Percentiles rank a stretch among this genome's conserved stretches.
Evolutionary conservation across 2,329 filamentous ascomycete species (phyloP).

Genomic region (Geoglossum cookeanum): DNA sequence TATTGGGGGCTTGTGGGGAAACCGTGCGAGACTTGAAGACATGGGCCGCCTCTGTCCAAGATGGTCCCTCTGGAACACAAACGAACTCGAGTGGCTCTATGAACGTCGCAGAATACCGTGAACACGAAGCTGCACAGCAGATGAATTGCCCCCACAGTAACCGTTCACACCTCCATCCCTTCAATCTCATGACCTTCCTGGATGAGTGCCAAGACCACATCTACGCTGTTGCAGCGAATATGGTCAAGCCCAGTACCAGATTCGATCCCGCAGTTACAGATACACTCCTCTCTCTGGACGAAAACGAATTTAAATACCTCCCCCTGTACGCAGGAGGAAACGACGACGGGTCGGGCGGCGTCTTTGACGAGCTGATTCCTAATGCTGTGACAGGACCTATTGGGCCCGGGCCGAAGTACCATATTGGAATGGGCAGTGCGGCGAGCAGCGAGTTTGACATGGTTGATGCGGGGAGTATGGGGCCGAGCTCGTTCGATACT

Average conservation of each 20-base stretch:
- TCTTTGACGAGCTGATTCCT: conserved; percentile 25
- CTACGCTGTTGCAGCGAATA: not conserved
- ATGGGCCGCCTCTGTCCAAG: too few relatives aligned
- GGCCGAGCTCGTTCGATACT: not conserved
- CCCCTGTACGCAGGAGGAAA: conserved; percentile 45
- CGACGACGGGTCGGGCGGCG: conserved; percentile 31
- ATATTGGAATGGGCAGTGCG: conserved; percentile 10
- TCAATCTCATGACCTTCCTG: not conserved
- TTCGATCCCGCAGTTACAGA: conserved; percentile 16
- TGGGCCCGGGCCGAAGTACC: conserved; percentile 17
- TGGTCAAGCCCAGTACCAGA: not conserved
- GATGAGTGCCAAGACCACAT: not conserved
- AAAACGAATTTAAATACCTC: conserved; percentile 41
- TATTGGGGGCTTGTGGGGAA: not conserved
- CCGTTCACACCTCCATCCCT: not conserved
- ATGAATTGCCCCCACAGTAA: not conserved
- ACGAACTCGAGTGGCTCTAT: too few relatives aligned
- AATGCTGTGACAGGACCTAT: conserved; percentile 7
- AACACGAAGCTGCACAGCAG: not conserved
- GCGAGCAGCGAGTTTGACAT: conserved; percentile 1
- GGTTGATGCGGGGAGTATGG: not conserved
- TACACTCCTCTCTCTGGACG: conserved; percentile 31
- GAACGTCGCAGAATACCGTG: not conserved
- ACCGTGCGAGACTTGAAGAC: not conserved
- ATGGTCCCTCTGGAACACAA: too few relatives aligned